Evolutionary conservation across 192 early-diverging fungal genomes (phyloP).

Genomic region (Entophlyctis luteolus): DNA sequence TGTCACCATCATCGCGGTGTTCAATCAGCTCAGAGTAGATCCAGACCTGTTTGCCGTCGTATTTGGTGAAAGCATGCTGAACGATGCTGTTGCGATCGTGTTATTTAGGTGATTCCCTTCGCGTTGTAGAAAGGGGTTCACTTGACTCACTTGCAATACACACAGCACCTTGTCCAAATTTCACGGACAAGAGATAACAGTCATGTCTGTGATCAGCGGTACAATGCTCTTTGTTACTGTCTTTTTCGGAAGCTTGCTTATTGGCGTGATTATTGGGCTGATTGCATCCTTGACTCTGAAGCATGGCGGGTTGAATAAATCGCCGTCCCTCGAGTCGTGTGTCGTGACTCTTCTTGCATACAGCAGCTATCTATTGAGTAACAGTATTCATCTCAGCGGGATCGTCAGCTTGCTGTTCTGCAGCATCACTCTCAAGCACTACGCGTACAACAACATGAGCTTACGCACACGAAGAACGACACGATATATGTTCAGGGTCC

Average conservation of each 20-base stretch:
- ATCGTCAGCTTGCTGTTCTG: constrained; percentile 93
- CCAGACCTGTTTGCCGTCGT: constrained; percentile 93
- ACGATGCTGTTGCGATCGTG: constrained; percentile 98
- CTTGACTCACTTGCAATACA: neutral
- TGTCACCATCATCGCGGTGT: constrained; percentile 92
- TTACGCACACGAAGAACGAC: constrained; percentile 72
- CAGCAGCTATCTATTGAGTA: constrained; percentile 76
- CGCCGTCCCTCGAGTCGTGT: constrained; percentile 82
- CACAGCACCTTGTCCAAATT: constrained; percentile 69
- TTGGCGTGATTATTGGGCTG: constrained; percentile 77
- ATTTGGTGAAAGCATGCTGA: constrained; percentile 92
- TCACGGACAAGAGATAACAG: constrained; percentile 48
- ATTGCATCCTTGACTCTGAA: constrained; percentile 82
- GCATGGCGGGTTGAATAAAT: constrained; percentile 76
- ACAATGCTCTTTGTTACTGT: constrained; percentile 73
- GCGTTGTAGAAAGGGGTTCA: neutral
- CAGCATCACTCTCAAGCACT: constrained; percentile 89
- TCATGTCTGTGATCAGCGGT: constrained; percentile 29
- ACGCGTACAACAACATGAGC: constrained; percentile 89
- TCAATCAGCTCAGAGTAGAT: constrained; percentile 89
- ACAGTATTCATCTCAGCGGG: constrained; percentile 80
- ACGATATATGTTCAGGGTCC: constrained; percentile 87
- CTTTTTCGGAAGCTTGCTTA: constrained; percentile 76
- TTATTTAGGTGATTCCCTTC: constrained; percentile 65
- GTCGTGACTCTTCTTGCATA: constrained; percentile 83